These are phyloP conservation scores for Cyclanthera cordifolia DNA, from an alignment of 306 rosid species.

Conservation along the genomic window DNA sequence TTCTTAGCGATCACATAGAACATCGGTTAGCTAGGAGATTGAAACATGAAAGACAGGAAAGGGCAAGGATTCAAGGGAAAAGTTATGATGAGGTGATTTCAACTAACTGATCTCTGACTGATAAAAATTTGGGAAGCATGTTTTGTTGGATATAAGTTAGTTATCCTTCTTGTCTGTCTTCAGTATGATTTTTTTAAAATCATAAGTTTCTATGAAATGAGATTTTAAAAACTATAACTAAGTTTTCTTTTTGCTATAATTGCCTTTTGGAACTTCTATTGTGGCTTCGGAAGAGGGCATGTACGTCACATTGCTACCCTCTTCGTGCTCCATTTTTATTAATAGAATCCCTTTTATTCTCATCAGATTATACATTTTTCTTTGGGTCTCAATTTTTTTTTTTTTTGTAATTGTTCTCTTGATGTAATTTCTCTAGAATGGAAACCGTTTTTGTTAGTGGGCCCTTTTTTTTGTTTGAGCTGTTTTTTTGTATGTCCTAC, in stretches of 20 bases:
- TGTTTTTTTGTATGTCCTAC: no score
- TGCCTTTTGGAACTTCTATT: neutral
- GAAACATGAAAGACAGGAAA: constrained; percentile 66
- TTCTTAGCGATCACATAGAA: constrained; percentile 84
- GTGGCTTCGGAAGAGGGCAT: neutral
- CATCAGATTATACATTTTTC: no score
- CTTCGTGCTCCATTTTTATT: neutral
- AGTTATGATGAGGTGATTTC: constrained; percentile 70
- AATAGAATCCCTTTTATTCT: neutral
- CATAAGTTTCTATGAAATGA: neutral
- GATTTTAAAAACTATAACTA: neutral
- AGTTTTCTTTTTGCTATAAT: neutral
- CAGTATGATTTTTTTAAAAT: neutral
- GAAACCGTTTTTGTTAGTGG: no score
- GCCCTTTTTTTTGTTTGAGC: no score
- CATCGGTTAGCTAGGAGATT: constrained; percentile 56
- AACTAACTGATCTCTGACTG: neutral
- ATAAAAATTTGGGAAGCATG: neutral
- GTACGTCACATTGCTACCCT: no score
- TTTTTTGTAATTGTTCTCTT: no score
- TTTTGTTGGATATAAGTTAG: neutral
- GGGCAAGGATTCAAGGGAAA: constrained; percentile 85
- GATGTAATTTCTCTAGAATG: no score
- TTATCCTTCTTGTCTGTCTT: neutral
- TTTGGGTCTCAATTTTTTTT: no score